Evolutionary conservation across 306 rosid genomes (phyloP).

Genomic region (Medicago arabica): DNA sequence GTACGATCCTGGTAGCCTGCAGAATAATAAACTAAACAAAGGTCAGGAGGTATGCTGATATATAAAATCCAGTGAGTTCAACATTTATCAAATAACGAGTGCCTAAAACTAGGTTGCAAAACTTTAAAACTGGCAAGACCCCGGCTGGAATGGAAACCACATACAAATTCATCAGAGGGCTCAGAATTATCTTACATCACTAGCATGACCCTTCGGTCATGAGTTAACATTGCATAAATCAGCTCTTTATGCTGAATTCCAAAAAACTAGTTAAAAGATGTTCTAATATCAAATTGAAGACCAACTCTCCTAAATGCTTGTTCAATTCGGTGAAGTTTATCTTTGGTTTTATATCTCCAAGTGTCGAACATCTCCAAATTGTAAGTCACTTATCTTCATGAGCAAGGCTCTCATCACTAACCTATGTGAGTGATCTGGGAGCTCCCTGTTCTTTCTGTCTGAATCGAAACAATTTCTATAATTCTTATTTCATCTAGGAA

Average conservation of each 20-base stretch:
- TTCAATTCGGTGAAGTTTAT: neutral
- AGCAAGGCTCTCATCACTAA: neutral
- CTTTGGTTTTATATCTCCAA: neutral
- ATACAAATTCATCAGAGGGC: neutral
- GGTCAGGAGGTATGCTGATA: slow-evolving; percentile 30
- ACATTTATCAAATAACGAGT: slow-evolving; percentile 11
- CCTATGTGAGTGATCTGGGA: neutral
- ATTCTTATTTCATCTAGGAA: neutral
- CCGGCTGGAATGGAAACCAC: slow-evolving; percentile 29
- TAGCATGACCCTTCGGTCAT: slow-evolving; percentile 1
- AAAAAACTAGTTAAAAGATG: too few relatives aligned
- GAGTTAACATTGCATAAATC: neutral
- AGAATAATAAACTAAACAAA: slow-evolving; percentile 33
- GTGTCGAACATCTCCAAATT: neutral
- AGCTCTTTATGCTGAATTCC: neutral
- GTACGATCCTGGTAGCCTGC: slow-evolving; percentile 71
- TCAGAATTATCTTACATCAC: slow-evolving; percentile 8
- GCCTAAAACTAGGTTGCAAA: slow-evolving; percentile 34
- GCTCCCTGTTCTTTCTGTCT: neutral
- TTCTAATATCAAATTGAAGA: too few relatives aligned
- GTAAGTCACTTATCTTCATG: neutral
- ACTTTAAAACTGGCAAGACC: slow-evolving; percentile 6
- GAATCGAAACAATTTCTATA: neutral
- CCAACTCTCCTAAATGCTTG: neutral
- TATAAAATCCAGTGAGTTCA: slow-evolving; percentile 20